These are phyloP conservation scores for Metarhizium guizhouense DNA, from an alignment of 2,329 filamentous ascomycete species.

Conservation along the genomic window DNA sequence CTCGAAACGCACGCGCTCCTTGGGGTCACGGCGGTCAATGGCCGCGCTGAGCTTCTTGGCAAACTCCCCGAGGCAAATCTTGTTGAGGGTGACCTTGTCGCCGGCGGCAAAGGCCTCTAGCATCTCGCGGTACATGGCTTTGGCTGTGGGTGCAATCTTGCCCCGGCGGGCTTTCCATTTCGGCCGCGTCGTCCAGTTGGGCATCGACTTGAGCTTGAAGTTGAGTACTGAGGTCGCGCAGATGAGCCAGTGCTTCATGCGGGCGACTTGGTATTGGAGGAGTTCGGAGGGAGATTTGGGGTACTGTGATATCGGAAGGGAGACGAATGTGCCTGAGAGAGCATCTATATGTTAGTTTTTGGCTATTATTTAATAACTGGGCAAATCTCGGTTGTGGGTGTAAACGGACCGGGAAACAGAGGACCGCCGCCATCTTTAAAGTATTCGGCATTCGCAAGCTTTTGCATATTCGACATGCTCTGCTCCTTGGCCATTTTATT, in stretches of 20 bases:
- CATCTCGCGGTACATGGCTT: constrained; percentile 51
- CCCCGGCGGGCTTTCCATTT: constrained; percentile 33
- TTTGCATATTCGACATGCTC: constrained; percentile 23
- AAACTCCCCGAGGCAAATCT: constrained; percentile 46
- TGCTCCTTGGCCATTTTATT: constrained; percentile 18
- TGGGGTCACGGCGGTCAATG: constrained; percentile 40
- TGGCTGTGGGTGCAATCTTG: constrained; percentile 41
- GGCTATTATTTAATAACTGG: not conserved
- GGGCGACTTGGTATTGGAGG: constrained; percentile 27
- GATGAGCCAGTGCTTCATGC: constrained; percentile 25
- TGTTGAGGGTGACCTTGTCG: constrained; percentile 40
- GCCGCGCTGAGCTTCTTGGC: constrained; percentile 40
- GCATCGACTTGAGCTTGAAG: constrained; percentile 37
- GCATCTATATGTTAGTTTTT: not conserved
- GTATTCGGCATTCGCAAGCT: constrained; percentile 21
- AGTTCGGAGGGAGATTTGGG: constrained; percentile 19
- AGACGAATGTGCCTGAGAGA: constrained; percentile 37
- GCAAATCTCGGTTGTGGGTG: not conserved
- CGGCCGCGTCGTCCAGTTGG: constrained; percentile 29
- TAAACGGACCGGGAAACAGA: constrained; percentile 23
- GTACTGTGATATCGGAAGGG: constrained; percentile 29
- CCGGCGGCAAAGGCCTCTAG: constrained; percentile 52
- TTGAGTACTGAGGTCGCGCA: constrained; percentile 26
- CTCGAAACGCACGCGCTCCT: constrained; percentile 42
- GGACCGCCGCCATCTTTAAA: constrained; percentile 23